These are phyloP conservation scores for Durusdinium trenchii DNA, from an alignment of 73 alveolate genomes.

Conservation along the genomic window DNA sequence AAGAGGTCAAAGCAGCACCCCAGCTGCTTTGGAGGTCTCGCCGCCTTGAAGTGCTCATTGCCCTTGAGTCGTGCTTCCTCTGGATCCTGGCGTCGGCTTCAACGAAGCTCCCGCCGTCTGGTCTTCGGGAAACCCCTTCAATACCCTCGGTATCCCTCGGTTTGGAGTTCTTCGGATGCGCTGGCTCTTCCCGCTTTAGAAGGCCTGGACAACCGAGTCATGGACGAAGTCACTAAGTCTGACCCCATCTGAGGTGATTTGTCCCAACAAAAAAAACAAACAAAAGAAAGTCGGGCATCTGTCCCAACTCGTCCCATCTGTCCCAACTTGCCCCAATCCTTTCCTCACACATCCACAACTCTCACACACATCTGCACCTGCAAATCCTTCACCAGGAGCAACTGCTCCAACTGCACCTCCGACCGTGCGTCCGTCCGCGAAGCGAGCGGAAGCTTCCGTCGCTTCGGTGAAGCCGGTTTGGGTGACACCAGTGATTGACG, in stretches of 20 bases:
- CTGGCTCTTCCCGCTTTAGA: no score
- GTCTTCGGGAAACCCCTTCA: no score
- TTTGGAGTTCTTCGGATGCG: no score
- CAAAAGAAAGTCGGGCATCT: neutral
- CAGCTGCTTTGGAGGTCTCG: neutral
- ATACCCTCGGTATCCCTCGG: no score
- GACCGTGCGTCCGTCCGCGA: no score
- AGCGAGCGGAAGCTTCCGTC: no score
- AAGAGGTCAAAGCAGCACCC: neutral
- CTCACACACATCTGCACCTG: neutral
- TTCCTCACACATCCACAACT: neutral
- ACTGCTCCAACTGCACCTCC: constrained; percentile 69
- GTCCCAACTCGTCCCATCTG: neutral
- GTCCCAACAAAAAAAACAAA: neutral
- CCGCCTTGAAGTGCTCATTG: constrained; percentile 77
- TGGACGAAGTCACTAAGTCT: neutral
- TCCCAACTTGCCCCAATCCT: neutral
- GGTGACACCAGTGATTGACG: no score
- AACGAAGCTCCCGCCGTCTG: no score
- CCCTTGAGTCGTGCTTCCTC: constrained; percentile 47
- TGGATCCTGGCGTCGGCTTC: neutral
- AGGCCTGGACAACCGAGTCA: neutral
- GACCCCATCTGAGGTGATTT: neutral
- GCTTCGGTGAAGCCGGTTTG: no score
- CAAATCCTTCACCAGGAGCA: constrained; percentile 56